Evolutionary conservation across 148 eudicot species (phyloP), one percentile per base, ranked within the genome.

Genomic region (Rhododendron williamsianum): DNA sequence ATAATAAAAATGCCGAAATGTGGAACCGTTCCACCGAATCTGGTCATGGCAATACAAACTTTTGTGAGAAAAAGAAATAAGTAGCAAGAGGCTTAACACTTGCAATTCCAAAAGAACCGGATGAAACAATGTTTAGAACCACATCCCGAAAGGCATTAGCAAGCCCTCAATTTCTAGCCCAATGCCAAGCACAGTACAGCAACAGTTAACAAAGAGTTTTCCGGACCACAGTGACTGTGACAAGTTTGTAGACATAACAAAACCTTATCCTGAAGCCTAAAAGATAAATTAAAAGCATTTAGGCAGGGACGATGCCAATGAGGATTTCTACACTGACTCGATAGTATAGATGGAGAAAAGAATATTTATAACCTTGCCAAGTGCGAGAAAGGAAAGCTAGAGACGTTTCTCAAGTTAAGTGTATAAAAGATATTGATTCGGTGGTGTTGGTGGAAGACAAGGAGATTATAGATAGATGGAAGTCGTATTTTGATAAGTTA

Each of bases 11-110:
- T 84, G 99, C 95, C 46, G 97, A 88, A 84, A 96, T 96, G 86
- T 96, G 98, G 91, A 96, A 96, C 88, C 98, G 91, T 90, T 96
- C 99, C 30, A 95, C 91, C 38, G 99, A 95, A 93, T 96, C 99
- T 96, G 96, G 46, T 51, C 87, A 89, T 78, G 78, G 49, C 56
- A 90, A 81, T 78, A 82, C 65, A 90, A 58, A n/a, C 72, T n/a
- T n/a, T 25, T 10, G 13, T 25, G 48, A 87, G 86, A 73, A 49
- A 74, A 30, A 30, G 30, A 30, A 30, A 30, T 30, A 30, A 30
- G 30, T 30, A 30, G 30, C 30, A 30, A 30, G 30, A 30, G 30
- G 30, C 30, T 30, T 30, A 30, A 74, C 78, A 74, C n/a, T 38
- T 45, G 27, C 30, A 48, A 79, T 49, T 79, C 81, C 36, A 27